These are phyloP conservation scores for Bruguiera gymnorhiza DNA, from an alignment of 345 rosid species.

Conservation along the genomic window DNA sequence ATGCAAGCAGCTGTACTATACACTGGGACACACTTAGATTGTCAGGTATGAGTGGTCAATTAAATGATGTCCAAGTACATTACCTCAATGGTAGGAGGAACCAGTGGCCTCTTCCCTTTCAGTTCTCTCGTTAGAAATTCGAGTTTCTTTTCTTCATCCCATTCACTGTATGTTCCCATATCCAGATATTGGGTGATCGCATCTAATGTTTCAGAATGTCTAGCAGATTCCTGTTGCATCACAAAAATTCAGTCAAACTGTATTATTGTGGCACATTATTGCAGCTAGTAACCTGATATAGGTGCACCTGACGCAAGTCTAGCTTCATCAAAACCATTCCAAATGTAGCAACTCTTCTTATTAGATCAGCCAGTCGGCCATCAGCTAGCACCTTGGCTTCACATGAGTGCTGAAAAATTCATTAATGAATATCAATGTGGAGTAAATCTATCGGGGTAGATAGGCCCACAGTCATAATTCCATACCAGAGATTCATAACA, in stretches of 20 bases:
- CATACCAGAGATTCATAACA: constrained; percentile 85
- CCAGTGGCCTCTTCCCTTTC: constrained; percentile 88
- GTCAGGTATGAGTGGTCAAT: neutral
- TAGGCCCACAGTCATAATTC: neutral
- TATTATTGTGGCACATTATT: neutral
- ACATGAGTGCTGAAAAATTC: constrained; percentile 62
- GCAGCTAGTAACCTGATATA: constrained; percentile 4
- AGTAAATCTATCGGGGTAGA: neutral
- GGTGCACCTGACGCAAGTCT: constrained; percentile 87
- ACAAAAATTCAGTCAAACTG: constrained; percentile 19
- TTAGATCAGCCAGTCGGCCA: constrained; percentile 88
- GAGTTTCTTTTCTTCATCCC: constrained; percentile 92
- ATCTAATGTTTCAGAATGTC: constrained; percentile 84
- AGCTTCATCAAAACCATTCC: constrained; percentile 94
- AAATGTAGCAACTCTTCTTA: constrained; percentile 83
- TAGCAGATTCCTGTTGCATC: constrained; percentile 69
- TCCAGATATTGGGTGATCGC: constrained; percentile 84
- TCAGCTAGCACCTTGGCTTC: constrained; percentile 89
- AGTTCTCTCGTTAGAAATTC: constrained; percentile 80
- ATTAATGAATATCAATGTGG: constrained; percentile 8
- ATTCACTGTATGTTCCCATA: constrained; percentile 90
- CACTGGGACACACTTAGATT: no score
- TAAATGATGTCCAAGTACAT: constrained; percentile 15
- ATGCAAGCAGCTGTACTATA: no score
- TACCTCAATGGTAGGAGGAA: constrained; percentile 82